Evolutionary conservation across 2,329 filamentous ascomycete genomes (phyloP).

Genomic region (Colletotrichum lindemuthianum): DNA sequence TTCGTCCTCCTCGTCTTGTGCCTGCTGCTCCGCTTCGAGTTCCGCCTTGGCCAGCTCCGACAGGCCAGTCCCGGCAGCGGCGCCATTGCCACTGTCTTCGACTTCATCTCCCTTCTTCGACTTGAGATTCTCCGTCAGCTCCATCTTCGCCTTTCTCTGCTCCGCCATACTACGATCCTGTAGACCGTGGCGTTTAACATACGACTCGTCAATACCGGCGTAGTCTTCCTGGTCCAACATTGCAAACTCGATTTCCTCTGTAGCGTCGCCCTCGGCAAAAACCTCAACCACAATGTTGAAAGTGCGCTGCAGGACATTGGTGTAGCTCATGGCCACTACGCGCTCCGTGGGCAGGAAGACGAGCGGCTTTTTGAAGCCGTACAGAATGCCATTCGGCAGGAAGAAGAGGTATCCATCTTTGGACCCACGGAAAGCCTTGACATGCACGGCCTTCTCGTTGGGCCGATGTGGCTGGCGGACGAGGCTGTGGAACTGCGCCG

Average conservation of each 20-base stretch:
- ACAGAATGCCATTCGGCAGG: slow-evolving; percentile 72
- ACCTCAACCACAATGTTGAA: slow-evolving; percentile 75
- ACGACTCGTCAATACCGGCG: slow-evolving; percentile 69
- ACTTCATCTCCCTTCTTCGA: slow-evolving; percentile 56
- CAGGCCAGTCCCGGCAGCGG: slow-evolving; percentile 51
- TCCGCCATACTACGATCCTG: slow-evolving; percentile 77
- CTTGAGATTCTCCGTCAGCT: slow-evolving; percentile 68
- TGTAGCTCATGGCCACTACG: slow-evolving; percentile 73
- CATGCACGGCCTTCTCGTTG: slow-evolving; percentile 71
- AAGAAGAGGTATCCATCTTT: slow-evolving; percentile 78
- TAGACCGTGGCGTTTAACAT: slow-evolving; percentile 68
- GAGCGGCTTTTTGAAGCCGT: slow-evolving; percentile 77
- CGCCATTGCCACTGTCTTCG: slow-evolving; percentile 45
- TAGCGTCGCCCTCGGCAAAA: slow-evolving; percentile 58
- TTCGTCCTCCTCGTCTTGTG: slow-evolving; percentile 71
- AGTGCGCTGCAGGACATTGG: slow-evolving; percentile 73
- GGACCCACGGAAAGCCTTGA: slow-evolving; percentile 72
- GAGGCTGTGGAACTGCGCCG: slow-evolving; percentile 66
- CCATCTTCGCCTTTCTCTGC: slow-evolving; percentile 70
- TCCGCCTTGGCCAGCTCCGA: slow-evolving; percentile 62
- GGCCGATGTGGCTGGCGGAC: slow-evolving; percentile 67
- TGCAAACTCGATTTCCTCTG: slow-evolving; percentile 72
- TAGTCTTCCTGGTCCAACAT: slow-evolving; percentile 79
- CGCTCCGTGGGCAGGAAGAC: slow-evolving; percentile 70
- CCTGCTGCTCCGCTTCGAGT: slow-evolving; percentile 60